phyloP scores from a whole-genome alignment of 1,139 yeast species.

The Debaryomyces sp. region DNA sequence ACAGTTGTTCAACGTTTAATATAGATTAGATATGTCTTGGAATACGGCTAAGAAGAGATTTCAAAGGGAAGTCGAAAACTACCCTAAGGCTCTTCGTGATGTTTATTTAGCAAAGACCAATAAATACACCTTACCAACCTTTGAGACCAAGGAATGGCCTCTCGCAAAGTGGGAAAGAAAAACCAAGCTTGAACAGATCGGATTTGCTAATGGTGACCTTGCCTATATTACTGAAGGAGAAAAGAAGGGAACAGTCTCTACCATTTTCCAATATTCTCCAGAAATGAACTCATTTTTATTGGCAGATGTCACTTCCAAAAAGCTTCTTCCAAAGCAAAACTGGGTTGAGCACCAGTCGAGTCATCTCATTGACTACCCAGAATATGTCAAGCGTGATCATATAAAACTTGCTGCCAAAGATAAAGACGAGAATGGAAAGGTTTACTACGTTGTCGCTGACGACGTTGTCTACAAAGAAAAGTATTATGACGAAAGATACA shows the following conservation, averaged over 20 bases:
- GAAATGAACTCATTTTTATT: constrained; percentile 37
- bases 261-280: constrained; percentile 36
- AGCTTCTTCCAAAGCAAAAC: constrained; percentile 59
- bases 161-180: constrained; percentile 32
- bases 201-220: constrained; percentile 45
- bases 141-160: constrained; percentile 29
- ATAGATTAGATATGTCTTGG: constrained; percentile 36
- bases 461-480: constrained; percentile 64
- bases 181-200: constrained; percentile 32
- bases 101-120: constrained; percentile 27
- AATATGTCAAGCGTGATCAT: constrained; percentile 49
- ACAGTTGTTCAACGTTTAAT: constrained; percentile 4
- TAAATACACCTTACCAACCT: constrained; percentile 39
- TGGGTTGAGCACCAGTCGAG: constrained; percentile 77
- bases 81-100: constrained; percentile 34
- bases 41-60: constrained; percentile 39
- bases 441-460: constrained; percentile 73
- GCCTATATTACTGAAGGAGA: constrained; percentile 65
- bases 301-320: constrained; percentile 39
- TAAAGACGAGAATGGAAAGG: constrained; percentile 61
- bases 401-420: constrained; percentile 77
- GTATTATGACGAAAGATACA: constrained; percentile 76
- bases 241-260: constrained; percentile 72
- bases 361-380: constrained; percentile 69
- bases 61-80: constrained; percentile 38